Percentiles rank a stretch among this genome's conserved stretches.
Evolutionary conservation across 805 yeast genomes (phyloP).

Genomic region (Cyberlindnera lachancei): DNA sequence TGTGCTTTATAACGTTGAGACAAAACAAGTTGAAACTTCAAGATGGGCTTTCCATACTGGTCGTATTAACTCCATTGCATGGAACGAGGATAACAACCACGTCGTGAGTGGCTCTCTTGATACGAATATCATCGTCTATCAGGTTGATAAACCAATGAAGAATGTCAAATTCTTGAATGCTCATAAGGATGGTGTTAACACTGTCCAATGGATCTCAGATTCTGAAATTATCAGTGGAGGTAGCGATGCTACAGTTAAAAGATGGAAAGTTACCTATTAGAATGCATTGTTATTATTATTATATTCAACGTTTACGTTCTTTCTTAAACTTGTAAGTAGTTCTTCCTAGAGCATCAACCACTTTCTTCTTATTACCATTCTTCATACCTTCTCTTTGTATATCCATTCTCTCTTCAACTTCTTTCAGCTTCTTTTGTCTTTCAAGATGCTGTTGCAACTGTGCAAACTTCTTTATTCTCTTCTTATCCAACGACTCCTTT

Average conservation of each 20-base stretch:
- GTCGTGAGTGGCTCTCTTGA: constrained; percentile 80
- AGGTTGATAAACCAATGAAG: constrained; percentile 70
- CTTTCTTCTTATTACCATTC: constrained; percentile 78
- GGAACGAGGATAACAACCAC: constrained; percentile 71
- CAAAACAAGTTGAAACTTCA: constrained; percentile 57
- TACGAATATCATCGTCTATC: constrained; percentile 71
- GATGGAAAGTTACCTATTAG: constrained; percentile 43
- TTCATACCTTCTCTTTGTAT: constrained; percentile 83
- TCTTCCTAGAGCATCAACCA: constrained; percentile 58
- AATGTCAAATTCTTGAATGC: constrained; percentile 69
- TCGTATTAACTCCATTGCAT: constrained; percentile 63
- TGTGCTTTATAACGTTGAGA: constrained; percentile 52
- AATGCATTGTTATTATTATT: neutral
- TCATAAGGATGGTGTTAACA: constrained; percentile 82
- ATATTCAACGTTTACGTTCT: constrained; percentile 46
- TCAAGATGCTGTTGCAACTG: constrained; percentile 57
- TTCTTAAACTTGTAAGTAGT: constrained; percentile 79
- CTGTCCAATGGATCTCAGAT: constrained; percentile 57
- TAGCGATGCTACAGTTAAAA: constrained; percentile 70
- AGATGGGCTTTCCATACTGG: constrained; percentile 97
- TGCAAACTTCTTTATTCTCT: constrained; percentile 55
- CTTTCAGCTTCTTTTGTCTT: constrained; percentile 58
- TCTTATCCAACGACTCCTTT: constrained; percentile 36
- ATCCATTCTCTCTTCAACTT: constrained; percentile 67
- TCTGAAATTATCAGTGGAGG: constrained; percentile 62